Evolutionary conservation across 805 yeast species (phyloP).

Genomic region (Zygoascus tannicola): DNA sequence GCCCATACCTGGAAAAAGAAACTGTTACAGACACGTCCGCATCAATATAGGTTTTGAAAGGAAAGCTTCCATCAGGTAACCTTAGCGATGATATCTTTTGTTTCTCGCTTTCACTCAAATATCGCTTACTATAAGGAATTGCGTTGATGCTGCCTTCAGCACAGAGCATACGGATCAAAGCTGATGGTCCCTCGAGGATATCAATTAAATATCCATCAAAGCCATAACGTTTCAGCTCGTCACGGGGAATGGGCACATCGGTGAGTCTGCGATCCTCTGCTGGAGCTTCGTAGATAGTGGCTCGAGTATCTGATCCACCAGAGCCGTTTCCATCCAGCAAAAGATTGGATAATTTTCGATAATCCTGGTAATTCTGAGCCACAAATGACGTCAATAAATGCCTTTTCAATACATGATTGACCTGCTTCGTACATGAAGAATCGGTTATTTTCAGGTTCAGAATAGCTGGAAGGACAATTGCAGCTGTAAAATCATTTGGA

Average conservation of each 20-base stretch:
- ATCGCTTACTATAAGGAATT: conserved; percentile 55
- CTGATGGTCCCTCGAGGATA: conserved; percentile 57
- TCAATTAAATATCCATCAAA: conserved; percentile 78
- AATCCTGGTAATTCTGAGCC: conserved; percentile 44
- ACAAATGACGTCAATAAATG: conserved; percentile 56
- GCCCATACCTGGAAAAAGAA: conserved; percentile 55
- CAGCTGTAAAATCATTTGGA: conserved; percentile 30
- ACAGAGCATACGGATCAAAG: conserved; percentile 63
- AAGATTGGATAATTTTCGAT: conserved; percentile 34
- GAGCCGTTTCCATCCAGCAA: conserved; percentile 32
- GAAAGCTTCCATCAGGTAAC: conserved; percentile 31
- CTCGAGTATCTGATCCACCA: conserved; percentile 29
- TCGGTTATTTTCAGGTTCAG: conserved; percentile 50
- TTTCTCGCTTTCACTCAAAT: conserved; percentile 35
- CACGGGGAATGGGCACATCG: conserved; percentile 11
- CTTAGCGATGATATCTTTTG: conserved; percentile 6
- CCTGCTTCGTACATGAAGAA: conserved; percentile 39
- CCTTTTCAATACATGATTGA: conserved; percentile 49
- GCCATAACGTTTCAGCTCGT: conserved; percentile 40
- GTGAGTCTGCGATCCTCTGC: conserved; percentile 19
- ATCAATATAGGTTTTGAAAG: conserved; percentile 50
- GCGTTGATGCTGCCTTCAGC: conserved; percentile 37
- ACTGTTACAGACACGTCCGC: conserved; percentile 47
- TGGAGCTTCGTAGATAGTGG: conserved; percentile 41
- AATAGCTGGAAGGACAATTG: conserved; percentile 66